These are phyloP conservation scores for Stemphylium vesicarium DNA, from an alignment of 2,329 filamentous ascomycete genomes.

Conservation along the genomic window DNA sequence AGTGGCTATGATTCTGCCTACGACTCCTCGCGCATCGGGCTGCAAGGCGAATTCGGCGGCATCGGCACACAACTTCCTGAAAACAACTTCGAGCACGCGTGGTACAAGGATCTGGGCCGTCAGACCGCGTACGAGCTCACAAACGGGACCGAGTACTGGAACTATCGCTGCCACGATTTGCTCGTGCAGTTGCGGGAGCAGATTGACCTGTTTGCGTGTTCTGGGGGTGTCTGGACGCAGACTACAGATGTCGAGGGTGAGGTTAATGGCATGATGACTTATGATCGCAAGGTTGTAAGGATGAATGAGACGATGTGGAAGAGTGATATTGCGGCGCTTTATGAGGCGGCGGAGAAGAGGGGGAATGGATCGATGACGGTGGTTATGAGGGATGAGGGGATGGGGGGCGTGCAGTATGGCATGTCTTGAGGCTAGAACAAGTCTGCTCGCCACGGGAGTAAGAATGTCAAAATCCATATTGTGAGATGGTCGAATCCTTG, in stretches of 20 bases:
- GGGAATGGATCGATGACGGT: not conserved
- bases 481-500: not conserved
- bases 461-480: slow-evolving; percentile 29
- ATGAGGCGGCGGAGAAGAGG: slow-evolving; percentile 54
- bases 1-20: slow-evolving; percentile 57
- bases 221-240: slow-evolving; percentile 74
- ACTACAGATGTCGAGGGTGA: slow-evolving; percentile 78
- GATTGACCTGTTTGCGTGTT: slow-evolving; percentile 65
- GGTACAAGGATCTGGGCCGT: slow-evolving; percentile 64
- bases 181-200: slow-evolving; percentile 58
- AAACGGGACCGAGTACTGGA: slow-evolving; percentile 64
- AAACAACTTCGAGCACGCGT: slow-evolving; percentile 64
- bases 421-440: not conserved
- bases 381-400: not conserved
- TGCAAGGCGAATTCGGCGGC: slow-evolving; percentile 76
- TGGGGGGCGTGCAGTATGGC: not conserved
- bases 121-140: slow-evolving; percentile 73
- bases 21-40: slow-evolving; percentile 65
- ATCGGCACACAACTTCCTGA: slow-evolving; percentile 65
- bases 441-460: no score
- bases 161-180: slow-evolving; percentile 66
- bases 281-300: slow-evolving; percentile 67
- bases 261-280: slow-evolving; percentile 73
- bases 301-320: slow-evolving; percentile 66
- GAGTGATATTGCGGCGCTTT: slow-evolving; percentile 64